Evolutionary conservation across 129 eudicot species (phyloP), one percentile per base, ranked within the genome.

Genomic region (Flaveria bidentis): DNA sequence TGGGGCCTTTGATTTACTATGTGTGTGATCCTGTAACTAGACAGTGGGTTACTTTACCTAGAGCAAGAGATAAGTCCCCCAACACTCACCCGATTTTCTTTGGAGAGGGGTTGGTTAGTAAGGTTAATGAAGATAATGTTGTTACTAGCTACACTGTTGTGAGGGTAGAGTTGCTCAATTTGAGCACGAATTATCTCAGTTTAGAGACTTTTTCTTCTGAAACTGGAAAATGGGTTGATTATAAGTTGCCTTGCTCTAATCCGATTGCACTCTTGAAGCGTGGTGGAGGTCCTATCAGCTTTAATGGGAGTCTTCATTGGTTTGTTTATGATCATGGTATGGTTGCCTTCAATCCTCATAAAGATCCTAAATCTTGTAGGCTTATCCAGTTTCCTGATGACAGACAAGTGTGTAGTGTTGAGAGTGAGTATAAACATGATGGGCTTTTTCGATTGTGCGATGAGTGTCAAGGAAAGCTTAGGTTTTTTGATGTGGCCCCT

Each of bases 21-120:
- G 83, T 86, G 17, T 86, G 90, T 25, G 90, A 86, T 74, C 90
- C 90, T 4, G 87, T 86, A 2, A 86, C 90, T 17, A 57, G 85
- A 49, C 85, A 83, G 15, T 86, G 87, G 87, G 76, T 80, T 12
- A 69, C 85, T 30, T 75, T 86, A 12, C 90, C 90, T 28, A 73
- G 85, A 62, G 79, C 81, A 2, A 77, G 81, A 25, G 78, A 73
- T 23, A 69, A 26, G 50, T 69, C 78, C 2, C 64, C 84, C 0
- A 80, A 64, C 73, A 77, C 78, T 3, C 87, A 83, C 64, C 87
- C 90, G 6, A 72, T 77, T 10, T 83, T 80, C 49, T 83, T 73
- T 16, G 85, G 90, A 2, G 90, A 86, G 61, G 87, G 90, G 51
- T 61, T 86, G 42, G 87, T 86, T 47, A 86, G 85, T 30, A 39